Evolutionary conservation across 2,329 filamentous ascomycete species (phyloP).

Genomic region (Diplodia seriata): DNA sequence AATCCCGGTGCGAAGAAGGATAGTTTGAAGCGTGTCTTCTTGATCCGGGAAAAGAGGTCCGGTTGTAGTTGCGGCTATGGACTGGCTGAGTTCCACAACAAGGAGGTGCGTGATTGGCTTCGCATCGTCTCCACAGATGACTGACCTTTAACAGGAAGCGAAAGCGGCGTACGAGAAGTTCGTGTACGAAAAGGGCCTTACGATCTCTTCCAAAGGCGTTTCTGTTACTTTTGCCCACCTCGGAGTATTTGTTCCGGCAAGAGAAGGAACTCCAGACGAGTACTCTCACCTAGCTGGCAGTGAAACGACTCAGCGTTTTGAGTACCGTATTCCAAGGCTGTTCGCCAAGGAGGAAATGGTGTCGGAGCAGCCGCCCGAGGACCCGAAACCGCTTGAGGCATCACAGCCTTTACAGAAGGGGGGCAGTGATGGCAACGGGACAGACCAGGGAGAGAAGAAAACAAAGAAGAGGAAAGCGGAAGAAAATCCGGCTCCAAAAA

Average conservation of each 20-base stretch:
- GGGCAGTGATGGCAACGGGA: conserved; percentile 6
- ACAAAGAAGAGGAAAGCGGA: conserved; percentile 31
- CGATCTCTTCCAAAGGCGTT: conserved; percentile 26
- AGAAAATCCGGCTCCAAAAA: conserved; percentile 7
- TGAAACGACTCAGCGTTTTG: conserved; percentile 25
- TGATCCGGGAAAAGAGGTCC: conserved; percentile 74
- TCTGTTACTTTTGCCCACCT: conserved; percentile 25
- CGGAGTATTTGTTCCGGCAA: conserved; percentile 30
- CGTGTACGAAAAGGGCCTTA: conserved; percentile 46
- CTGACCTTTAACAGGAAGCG: conserved; percentile 61
- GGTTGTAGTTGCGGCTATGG: conserved; percentile 81
- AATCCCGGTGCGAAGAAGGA: conserved; percentile 74
- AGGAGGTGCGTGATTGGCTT: conserved; percentile 57
- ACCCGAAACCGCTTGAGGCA: conserved; percentile 8
- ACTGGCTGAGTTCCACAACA: conserved; percentile 80
- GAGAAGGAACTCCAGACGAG: conserved; percentile 8
- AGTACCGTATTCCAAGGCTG: conserved; percentile 27
- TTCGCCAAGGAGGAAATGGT: conserved; percentile 25
- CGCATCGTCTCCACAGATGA: not conserved
- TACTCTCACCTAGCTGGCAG: conserved; percentile 22
- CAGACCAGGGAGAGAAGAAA: conserved; percentile 23
- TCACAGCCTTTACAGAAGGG: conserved; percentile 9
- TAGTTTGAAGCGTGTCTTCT: conserved; percentile 76
- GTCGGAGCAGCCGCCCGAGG: conserved; percentile 26
- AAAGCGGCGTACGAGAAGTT: conserved; percentile 72